Percentiles rank a stretch among this genome's conserved stretches.
Evolutionary conservation across 1,284 basidiomycete genomes (phyloP).

Genomic region (Apiotrichum mycotoxinovorans): DNA sequence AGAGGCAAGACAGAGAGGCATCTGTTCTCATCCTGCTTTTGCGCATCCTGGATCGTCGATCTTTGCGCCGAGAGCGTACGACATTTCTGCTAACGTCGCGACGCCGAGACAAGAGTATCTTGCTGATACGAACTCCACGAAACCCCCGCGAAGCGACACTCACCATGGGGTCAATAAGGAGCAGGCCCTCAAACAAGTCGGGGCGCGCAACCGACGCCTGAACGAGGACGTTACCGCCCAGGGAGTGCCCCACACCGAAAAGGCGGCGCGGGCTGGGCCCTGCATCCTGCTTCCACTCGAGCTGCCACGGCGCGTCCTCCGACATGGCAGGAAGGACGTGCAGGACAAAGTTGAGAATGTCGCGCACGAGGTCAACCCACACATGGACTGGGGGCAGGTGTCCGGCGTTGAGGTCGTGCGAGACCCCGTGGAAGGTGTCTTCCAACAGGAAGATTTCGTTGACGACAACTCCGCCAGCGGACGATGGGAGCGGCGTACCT

Average conservation of each 20-base stretch:
- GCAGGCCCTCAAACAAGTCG: constrained; percentile 65
- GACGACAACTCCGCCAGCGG: constrained; percentile 43
- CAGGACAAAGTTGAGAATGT: constrained; percentile 48
- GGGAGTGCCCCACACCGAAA: constrained; percentile 12
- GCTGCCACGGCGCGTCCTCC: constrained; percentile 3
- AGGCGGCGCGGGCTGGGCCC: not conserved
- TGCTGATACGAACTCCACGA: no score
- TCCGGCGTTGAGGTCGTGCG: constrained; percentile 62
- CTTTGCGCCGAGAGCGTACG: no score
- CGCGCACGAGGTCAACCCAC: constrained; percentile 49
- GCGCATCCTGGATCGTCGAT: no score
- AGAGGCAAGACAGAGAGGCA: no score
- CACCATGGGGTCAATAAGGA: constrained; percentile 69
- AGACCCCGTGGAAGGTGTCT: constrained; percentile 70
- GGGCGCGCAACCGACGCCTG: constrained; percentile 65
- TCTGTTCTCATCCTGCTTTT: no score
- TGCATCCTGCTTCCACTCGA: constrained; percentile 3
- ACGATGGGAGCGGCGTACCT: not conserved
- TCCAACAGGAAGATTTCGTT: constrained; percentile 82
- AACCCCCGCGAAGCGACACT: constrained; percentile 20
- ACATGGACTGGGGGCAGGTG: constrained; percentile 49
- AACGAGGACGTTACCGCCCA: constrained; percentile 14
- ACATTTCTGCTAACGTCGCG: no score
- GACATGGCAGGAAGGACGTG: constrained; percentile 45
- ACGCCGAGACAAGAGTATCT: no score